Evolutionary conservation across 176 grass and related monocot species (phyloP), one percentile per base, ranked within the genome.

Genomic region (Eragrostis nindensis): DNA sequence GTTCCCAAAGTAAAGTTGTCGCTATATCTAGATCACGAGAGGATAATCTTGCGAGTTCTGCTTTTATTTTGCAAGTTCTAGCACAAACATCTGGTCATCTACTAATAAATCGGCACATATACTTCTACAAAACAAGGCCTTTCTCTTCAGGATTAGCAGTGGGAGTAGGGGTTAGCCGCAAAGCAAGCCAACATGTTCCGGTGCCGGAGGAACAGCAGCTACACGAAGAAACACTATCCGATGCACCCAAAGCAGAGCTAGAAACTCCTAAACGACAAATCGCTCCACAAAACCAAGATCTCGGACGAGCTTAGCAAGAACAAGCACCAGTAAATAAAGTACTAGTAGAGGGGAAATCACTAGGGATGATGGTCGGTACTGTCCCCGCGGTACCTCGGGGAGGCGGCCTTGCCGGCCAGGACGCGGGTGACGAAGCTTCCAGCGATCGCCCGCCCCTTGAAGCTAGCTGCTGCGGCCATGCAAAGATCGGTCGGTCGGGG

Each of bases 391-490:
- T 89, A 97, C 94, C 91, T 87, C 29, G 88, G 92, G 86, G 81
- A 76, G 14, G 88, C 62, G 66, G 65, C 64, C 76, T 74, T 68
- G 74, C 85, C 68, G 73, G 81, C 81, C 25, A 94, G 79, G 90
- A 88, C 85, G 78, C 90, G 96, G 79, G 88, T 80, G 42, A 95
- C 74, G 76, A 99, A 83, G 81, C 86, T 88, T 60, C 88, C 88
- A 86, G 88, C 90, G 86, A 99, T 82, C 70, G 32, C 81, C 77
- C 90, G 92, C 71, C 92, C 90, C 88, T 93, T 98, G 56, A 75
- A 82, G 19, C 36, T 82, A 44, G 82, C 96, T 78, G 89, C 90
- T 90, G 96, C 93, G 83, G 96, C 96, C 96, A 99, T 99, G 90
- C 93, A 99, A 97, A 75, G 75, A 62, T 66, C 53, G 40, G 21